Base-by-base conservation (phyloP, 495 filamentous ascomycete species). In the Evernia prunastri region DNA sequence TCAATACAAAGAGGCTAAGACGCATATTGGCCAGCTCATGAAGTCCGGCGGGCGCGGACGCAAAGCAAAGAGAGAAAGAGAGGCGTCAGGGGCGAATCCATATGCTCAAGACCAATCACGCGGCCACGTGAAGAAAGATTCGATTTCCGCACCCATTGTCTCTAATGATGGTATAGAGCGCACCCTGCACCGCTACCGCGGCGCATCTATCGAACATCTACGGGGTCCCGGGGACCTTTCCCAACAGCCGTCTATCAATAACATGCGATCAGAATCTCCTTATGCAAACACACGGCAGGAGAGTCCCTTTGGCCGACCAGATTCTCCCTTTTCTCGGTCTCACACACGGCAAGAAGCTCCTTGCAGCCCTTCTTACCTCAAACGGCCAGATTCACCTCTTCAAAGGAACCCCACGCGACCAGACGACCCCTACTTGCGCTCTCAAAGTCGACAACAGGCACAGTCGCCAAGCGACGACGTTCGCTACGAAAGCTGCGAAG, bases 21-120 rank as follows among this genome's bases (percentile, higher is more conserved):
- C 69, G 1, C 69, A 71, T 17, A 71, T 71, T 39, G 69, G 68
- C 3, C 69, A 71, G 25, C 45, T 71, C 10, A 66, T 71, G 57
- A 67, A 67, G 36, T 60, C 61, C 11, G 60, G 68, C 6, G 43
- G 43, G 33, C 63, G 59, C 23, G 61, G 64, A n/a, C 58, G 63
- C 49, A 66, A 67, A 62, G 51, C 17, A 53, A 59, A 64, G 56
- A 59, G 15, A 59, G 58, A 49, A 23, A 0, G 23, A 33, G 62
- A 64, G 13, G 42, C 36, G 23, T 13, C 62, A 8, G 54, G 58
- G 20, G 42, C 56, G 18, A 58, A 45, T 15, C 62, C 62, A 20
- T 58, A 64, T 31, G 54, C 54, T 58, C 66, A 36, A 63, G 56
- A 56, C 47, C 64, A 67, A 65, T 23, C 58, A 59, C 37, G 23